Conservation (phyloP, 2,329 filamentous ascomycete genomes). For the Tolypocladium pustulatum region DNA sequence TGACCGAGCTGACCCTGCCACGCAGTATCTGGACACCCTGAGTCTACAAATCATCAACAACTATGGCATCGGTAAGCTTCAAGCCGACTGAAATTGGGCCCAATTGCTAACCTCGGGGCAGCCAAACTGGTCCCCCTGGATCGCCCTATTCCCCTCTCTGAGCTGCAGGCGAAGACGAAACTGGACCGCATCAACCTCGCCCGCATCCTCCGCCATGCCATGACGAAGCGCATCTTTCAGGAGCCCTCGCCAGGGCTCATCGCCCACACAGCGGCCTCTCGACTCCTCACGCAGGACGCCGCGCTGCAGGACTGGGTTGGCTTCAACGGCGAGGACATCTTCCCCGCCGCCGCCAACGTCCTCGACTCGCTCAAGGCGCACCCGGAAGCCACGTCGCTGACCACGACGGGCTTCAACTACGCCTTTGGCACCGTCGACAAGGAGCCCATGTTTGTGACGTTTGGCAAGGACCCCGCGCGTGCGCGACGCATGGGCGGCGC, state of each 20-base stretch:
- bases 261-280: conserved; percentile 44
- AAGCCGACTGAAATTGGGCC: background rate
- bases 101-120: conserved; percentile 8
- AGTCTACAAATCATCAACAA: conserved; percentile 40
- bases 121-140: conserved; percentile 40
- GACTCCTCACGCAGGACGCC: conserved; percentile 35
- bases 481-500: conserved; percentile 42
- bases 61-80: conserved; percentile 32
- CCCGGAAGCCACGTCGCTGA: conserved; percentile 37
- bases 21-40: conserved; percentile 37
- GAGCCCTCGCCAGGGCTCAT: conserved; percentile 40
- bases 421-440: conserved; percentile 37
- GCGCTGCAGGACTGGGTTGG: conserved; percentile 42
- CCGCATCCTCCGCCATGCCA: conserved; percentile 43
- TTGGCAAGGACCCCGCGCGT: conserved; percentile 35
- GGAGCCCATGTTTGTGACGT: conserved; percentile 43
- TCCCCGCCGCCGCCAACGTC: conserved; percentile 35
- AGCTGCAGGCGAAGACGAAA: conserved; percentile 33
- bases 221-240: conserved; percentile 45
- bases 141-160: conserved; percentile 30
- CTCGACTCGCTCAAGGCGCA: conserved; percentile 31
- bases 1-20: background rate
- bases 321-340: conserved; percentile 44
- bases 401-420: conserved; percentile 39
- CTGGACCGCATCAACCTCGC: conserved; percentile 39